Evolutionary conservation across 352 stramenopile species (phyloP).

Genomic region (Phytophthora idaei): DNA sequence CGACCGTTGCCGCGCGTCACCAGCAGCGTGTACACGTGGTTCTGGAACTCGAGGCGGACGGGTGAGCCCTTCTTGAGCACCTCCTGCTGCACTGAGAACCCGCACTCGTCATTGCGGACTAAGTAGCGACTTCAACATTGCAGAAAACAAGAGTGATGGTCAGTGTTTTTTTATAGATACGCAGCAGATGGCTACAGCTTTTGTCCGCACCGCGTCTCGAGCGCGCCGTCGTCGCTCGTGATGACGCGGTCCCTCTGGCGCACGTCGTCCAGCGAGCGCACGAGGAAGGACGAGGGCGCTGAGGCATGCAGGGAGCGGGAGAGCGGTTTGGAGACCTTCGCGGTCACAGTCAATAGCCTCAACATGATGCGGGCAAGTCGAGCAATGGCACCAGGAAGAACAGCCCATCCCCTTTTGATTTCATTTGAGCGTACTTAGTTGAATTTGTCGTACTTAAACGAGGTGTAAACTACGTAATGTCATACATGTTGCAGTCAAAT

Average conservation of each 20-base stretch:
- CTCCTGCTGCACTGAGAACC: constrained; percentile 83
- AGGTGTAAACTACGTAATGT: not conserved
- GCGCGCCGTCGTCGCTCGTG: constrained; percentile 44
- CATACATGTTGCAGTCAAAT: not conserved
- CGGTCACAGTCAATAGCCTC: constrained; percentile 11
- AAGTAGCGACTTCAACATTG: constrained; percentile 56
- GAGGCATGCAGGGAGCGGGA: constrained; percentile 51
- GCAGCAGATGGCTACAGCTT: not conserved
- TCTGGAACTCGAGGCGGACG: constrained; percentile 71
- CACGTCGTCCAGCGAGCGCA: constrained; percentile 62
- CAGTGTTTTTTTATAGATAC: not conserved
- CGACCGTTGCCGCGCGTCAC: constrained; percentile 63
- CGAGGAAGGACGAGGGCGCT: constrained; percentile 44
- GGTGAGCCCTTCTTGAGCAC: constrained; percentile 57
- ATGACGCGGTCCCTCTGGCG: constrained; percentile 45
- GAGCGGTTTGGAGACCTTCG: constrained; percentile 7
- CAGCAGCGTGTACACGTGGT: constrained; percentile 78
- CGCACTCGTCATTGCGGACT: constrained; percentile 69
- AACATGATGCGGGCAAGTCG: constrained; percentile 8
- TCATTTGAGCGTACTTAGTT: not conserved
- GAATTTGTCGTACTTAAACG: constrained; percentile 3
- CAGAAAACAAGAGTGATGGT: constrained; percentile 16
- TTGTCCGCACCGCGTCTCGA: constrained; percentile 57
- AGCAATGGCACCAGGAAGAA: not conserved
- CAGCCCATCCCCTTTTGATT: not conserved